Conservation (phyloP, 441 rosid species). For the Metrosideros polymorpha region DNA sequence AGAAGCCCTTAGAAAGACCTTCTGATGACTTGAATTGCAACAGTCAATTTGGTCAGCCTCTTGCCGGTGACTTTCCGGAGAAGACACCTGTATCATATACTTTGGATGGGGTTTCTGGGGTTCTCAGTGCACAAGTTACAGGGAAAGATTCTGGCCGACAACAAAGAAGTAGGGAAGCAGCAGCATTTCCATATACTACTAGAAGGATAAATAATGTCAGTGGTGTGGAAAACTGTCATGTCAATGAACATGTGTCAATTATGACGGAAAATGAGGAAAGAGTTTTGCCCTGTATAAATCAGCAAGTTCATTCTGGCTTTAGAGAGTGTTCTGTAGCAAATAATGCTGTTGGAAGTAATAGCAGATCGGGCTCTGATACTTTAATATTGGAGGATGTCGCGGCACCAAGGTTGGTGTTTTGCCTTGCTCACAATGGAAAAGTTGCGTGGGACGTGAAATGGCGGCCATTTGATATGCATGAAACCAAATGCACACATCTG, state of each 20-base stretch:
- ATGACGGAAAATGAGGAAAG: conserved; percentile 25
- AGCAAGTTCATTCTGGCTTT: conserved; percentile 5
- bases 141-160: conserved; percentile 11
- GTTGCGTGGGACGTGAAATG: conserved; percentile 95
- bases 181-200: conserved; percentile 9
- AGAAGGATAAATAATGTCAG: conserved; percentile 16
- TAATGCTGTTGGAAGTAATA: conserved; percentile 13
- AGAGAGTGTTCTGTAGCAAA: conserved; percentile 1
- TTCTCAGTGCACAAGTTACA: conserved; percentile 16
- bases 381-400: conserved; percentile 34
- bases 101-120: conserved; percentile 21
- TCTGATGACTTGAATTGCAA: conserved; percentile 18
- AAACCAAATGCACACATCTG: conserved; percentile 36
- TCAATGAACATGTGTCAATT: conserved; percentile 8
- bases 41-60: conserved; percentile 28
- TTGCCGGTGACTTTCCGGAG: conserved; percentile 33
- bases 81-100: conserved; percentile 24
- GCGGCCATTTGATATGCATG: conserved; percentile 38
- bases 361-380: conserved; percentile 6
- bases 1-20: conserved; percentile 20
- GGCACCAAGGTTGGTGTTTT: conserved; percentile 67
- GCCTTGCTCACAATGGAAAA: conserved; percentile 90
- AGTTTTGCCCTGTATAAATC: conserved; percentile 12
- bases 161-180: conserved; percentile 7
- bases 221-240: conserved; percentile 11